Percentiles rank a stretch among this genome's conserved stretches.
These are phyloP conservation scores for Ceratobasidium papillatum DNA, from an alignment of 1,284 basidiomycete genomes.

Conservation along the genomic window DNA sequence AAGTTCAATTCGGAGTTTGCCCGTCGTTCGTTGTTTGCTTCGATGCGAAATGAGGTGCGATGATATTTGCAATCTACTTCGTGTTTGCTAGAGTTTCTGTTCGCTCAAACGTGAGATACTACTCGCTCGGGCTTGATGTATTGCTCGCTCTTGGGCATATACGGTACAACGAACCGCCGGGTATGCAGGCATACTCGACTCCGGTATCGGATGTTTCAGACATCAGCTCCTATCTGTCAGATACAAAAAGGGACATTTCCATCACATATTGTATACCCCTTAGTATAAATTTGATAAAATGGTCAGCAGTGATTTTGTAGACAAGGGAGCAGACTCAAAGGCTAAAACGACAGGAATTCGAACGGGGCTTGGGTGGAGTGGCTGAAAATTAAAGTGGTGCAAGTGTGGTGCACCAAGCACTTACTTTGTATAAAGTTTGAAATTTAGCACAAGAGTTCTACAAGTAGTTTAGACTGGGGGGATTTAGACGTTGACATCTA, in stretches of 20 bases:
- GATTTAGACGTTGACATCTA: background rate
- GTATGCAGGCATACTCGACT: background rate
- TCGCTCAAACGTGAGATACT: background rate
- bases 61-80: background rate
- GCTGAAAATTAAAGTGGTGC: background rate
- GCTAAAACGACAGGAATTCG: background rate
- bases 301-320: background rate
- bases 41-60: background rate
- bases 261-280: background rate
- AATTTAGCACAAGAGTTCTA: background rate
- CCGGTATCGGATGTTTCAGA: constrained; percentile 12
- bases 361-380: background rate
- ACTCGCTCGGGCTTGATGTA: no score
- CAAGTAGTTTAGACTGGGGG: background rate
- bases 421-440: background rate
- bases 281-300: no score
- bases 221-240: background rate
- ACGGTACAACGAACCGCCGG: background rate
- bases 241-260: background rate
- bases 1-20: background rate
- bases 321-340: background rate
- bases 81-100: background rate
- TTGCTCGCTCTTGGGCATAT: background rate
- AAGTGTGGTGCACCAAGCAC: background rate
- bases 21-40: background rate